Evolutionary conservation across 768 basidiomycete genomes (phyloP).

Genomic region (Cystobasidium ongulense): DNA sequence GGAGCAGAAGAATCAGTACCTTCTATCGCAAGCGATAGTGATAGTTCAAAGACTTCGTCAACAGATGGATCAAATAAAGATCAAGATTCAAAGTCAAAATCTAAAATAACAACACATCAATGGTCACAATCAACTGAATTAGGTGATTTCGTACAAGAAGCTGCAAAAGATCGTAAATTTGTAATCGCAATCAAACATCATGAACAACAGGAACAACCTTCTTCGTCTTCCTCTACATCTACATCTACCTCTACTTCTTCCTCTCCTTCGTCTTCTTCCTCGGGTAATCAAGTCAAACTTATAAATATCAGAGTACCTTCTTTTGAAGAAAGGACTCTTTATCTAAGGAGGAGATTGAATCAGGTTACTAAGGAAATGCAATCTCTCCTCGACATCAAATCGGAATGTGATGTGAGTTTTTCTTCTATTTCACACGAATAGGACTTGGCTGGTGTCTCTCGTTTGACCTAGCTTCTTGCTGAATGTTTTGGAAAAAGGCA

Average conservation of each 20-base stretch:
- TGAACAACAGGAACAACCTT: not conserved
- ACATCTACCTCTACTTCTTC: too few species aligned
- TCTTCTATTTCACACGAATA: too few species aligned
- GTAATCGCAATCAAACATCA: slow-evolving; percentile 1
- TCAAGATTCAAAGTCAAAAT: not conserved
- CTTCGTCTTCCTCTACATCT: too few species aligned
- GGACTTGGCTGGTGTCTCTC: too few species aligned
- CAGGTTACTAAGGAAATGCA: slow-evolving; percentile 22
- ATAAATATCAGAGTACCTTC: slow-evolving; percentile 16
- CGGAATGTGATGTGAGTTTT: slow-evolving; percentile 20
- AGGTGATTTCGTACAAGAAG: slow-evolving; percentile 31
- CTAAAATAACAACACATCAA: not conserved
- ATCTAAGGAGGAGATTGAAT: not conserved
- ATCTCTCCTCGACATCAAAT: slow-evolving; percentile 13
- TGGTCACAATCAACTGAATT: slow-evolving; percentile 22
- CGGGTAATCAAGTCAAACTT: not conserved
- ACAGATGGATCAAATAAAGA: not conserved
- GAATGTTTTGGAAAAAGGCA: too few species aligned
- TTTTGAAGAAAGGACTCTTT: slow-evolving; percentile 10
- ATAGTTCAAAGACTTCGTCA: not conserved
- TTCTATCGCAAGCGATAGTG: too few species aligned
- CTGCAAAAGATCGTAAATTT: slow-evolving; percentile 20
- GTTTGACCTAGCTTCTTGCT: not conserved
- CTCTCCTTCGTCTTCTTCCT: too few species aligned
- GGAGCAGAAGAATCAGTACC: not conserved